Evolutionary conservation across 352 stramenopile species (phyloP).

Genomic region (Globisporangium radiosum): DNA sequence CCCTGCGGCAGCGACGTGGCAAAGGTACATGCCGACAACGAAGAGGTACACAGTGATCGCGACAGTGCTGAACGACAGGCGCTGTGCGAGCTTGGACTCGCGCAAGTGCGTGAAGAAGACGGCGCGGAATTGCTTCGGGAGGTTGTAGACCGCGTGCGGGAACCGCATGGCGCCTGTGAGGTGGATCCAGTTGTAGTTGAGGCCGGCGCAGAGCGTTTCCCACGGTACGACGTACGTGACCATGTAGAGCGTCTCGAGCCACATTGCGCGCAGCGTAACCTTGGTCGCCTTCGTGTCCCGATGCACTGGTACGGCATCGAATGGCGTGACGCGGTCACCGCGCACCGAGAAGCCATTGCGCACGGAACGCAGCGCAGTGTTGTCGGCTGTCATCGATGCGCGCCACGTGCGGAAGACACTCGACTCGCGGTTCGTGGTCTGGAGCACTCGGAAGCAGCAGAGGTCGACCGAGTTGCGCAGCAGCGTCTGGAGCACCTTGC

Average conservation of each 20-base stretch:
- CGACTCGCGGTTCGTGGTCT: slow-evolving; percentile 5
- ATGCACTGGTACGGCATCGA: slow-evolving; percentile 10
- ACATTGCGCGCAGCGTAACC: background rate
- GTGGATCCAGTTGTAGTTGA: slow-evolving; percentile 43
- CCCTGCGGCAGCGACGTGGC: slow-evolving; percentile 39
- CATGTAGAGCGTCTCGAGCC: slow-evolving; percentile 4
- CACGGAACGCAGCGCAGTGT: background rate
- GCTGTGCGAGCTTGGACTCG: slow-evolving; percentile 16
- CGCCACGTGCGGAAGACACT: slow-evolving; percentile 6
- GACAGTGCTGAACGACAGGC: slow-evolving; percentile 42
- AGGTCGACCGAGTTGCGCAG: slow-evolving; percentile 3
- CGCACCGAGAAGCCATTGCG: slow-evolving; percentile 12
- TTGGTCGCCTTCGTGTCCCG: slow-evolving; percentile 2
- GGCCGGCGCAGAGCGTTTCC: slow-evolving; percentile 20
- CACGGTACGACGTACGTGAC: slow-evolving; percentile 20
- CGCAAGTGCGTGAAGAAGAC: slow-evolving; percentile 18
- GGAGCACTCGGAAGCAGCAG: background rate
- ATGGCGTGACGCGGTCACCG: slow-evolving; percentile 11
- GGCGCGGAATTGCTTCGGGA: slow-evolving; percentile 15
- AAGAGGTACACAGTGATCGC: slow-evolving; percentile 37
- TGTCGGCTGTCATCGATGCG: slow-evolving; percentile 4
- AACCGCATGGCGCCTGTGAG: slow-evolving; percentile 26
- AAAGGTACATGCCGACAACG: slow-evolving; percentile 42
- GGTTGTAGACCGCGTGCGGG: slow-evolving; percentile 13
- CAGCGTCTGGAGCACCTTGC: background rate